Conservation (phyloP, 257 asterid genomes). For the Paulownia fortunei region DNA sequence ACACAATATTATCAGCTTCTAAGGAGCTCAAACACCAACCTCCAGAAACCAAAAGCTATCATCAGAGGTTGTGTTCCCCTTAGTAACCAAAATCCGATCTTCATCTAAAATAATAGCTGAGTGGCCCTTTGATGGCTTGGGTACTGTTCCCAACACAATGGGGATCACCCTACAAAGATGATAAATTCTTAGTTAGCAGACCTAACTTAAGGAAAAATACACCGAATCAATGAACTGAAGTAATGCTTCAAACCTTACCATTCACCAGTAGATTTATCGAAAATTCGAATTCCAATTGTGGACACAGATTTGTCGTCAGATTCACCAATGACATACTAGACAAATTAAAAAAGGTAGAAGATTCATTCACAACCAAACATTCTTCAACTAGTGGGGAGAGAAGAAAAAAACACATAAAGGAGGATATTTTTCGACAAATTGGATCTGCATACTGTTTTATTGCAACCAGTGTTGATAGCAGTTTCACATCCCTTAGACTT, state of each 20-base stretch:
- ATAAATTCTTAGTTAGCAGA: constrained; percentile 8
- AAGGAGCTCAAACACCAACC: constrained; percentile 48
- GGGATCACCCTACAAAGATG: constrained; percentile 65
- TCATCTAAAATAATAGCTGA: constrained; percentile 74
- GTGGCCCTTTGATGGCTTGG: constrained; percentile 60
- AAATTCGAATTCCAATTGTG: constrained; percentile 53
- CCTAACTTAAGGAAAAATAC: background rate
- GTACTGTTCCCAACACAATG: constrained; percentile 71
- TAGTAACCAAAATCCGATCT: constrained; percentile 69
- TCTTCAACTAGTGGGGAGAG: no score
- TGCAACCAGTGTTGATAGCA: constrained; percentile 46
- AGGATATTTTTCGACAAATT: constrained; percentile 31
- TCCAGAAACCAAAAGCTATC: constrained; percentile 96
- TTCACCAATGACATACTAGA: constrained; percentile 73
- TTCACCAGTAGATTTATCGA: constrained; percentile 55
- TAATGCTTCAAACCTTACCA: constrained; percentile 48
- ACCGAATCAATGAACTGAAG: constrained; percentile 1
- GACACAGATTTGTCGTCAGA: constrained; percentile 48
- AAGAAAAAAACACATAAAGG: constrained; percentile 1
- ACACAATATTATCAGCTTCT: background rate
- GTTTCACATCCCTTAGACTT: constrained; percentile 55
- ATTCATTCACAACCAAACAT: constrained; percentile 30
- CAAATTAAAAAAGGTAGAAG: constrained; percentile 32
- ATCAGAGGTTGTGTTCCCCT: constrained; percentile 57
- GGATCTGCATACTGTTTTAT: constrained; percentile 63